Conservation (phyloP, 1,284 basidiomycete species). For the Mycena citricolor region DNA sequence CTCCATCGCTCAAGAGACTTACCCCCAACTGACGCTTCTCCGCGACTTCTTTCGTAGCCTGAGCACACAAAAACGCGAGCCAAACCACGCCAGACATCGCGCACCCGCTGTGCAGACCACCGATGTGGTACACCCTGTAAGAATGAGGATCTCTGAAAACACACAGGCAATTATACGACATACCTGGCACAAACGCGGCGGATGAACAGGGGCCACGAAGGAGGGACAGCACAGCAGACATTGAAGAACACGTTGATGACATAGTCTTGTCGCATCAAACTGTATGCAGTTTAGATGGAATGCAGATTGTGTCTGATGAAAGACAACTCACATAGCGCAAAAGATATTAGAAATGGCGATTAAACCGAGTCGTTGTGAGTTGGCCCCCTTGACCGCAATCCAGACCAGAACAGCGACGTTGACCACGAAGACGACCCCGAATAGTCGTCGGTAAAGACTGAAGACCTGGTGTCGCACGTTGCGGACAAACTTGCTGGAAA, state of each 20-base stretch:
- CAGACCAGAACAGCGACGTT: conserved; percentile 55
- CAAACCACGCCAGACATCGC: conserved; percentile 55
- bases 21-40: no score
- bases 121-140: conserved; percentile 52
- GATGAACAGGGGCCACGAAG: conserved; percentile 53
- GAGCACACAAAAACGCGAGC: conserved; percentile 51
- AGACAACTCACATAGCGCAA: conserved; percentile 38
- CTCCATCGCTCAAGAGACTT: no score
- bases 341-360: conserved; percentile 55
- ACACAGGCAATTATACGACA: background rate
- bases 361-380: conserved; percentile 46
- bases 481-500: conserved; percentile 43
- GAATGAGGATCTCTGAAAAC: background rate
- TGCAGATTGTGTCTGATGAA: no score
- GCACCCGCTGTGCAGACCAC: conserved; percentile 57
- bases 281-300: background rate
- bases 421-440: conserved; percentile 53
- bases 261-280: conserved; percentile 61
- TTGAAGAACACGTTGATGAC: conserved; percentile 59
- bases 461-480: conserved; percentile 56
- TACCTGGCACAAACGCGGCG: conserved; percentile 48
- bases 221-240: conserved; percentile 48
- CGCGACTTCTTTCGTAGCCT: conserved; percentile 51
- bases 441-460: conserved; percentile 56
- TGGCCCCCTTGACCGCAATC: conserved; percentile 39